Base-by-base conservation (phyloP, 2,329 filamentous ascomycete species). In the Cladophialophora carrionii region DNA sequence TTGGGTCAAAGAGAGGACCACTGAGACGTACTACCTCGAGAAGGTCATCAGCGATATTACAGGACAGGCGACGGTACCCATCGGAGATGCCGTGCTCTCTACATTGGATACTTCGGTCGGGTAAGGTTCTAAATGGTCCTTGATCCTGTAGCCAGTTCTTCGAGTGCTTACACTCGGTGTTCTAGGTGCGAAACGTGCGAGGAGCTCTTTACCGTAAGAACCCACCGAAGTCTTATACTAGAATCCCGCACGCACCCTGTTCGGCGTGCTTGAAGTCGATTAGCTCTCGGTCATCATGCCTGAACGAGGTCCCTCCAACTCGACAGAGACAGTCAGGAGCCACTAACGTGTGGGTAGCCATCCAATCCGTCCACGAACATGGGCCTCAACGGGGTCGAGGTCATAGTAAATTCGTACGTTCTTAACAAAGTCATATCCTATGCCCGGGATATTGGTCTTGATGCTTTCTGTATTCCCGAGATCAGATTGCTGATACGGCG, bases 1-100 rank as follows among this genome's bases (percentile, higher is more conserved):
- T 0, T 90, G 88, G 88, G 79, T 82, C 60, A 78, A 83, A 4
- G 82, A 82, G 1, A 80, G 83, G 56, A 72, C 77, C 55, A 72
- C 85, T 0, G 89, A 92, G 72, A 80, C 89, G 29, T 90, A 88
- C 72, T 83, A 87, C 62, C 78, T 91, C 0, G 87, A 87, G 14
- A 78, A 81, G 32, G 82, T 84, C 68, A 83, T 90, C 4, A 80
- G 83, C 62, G 79, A 85, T 14, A 77, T 90, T 12, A 81, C 81
- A 6, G 83, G 84, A 0, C 81, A 85, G 67, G 77, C 78, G 31
- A 84, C 82, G 63, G 86, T 89, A 1, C 81, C 84, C 0, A 86
- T 93, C 67, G 90, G 90, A 2, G 90, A 92, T 75, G 87, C 83
- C 3, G 82, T 90, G 24, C 83, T 91, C 60, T 80, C 78, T 41